Percentiles rank a stretch among this genome's conserved stretches.
phyloP scores from a whole-genome alignment of 768 basidiomycete species.

The Leccinum subgranulosum region DNA sequence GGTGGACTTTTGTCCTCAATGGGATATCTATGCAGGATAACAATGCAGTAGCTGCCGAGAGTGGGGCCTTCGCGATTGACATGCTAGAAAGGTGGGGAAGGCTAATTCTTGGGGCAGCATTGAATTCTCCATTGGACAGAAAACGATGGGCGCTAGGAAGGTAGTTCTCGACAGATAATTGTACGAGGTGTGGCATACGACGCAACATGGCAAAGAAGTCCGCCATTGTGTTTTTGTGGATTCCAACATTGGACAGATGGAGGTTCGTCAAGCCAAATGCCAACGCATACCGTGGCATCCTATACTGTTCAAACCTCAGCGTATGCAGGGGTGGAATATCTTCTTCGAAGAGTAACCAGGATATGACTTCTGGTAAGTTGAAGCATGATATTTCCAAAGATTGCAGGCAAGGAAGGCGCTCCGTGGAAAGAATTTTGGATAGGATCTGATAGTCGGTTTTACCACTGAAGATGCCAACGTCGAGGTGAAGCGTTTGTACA shows the following conservation, averaged over 20 bases:
- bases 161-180: not conserved
- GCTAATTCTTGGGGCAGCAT: not conserved
- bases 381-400: not conserved
- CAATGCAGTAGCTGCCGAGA: not conserved
- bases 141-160: not conserved
- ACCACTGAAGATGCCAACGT: not conserved
- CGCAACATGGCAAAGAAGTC: not conserved
- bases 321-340: not conserved
- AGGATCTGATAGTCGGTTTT: not conserved
- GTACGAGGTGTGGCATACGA: not conserved
- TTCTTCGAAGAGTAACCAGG: not conserved
- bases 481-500: not conserved
- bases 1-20: not conserved
- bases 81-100: not conserved
- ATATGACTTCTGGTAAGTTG: accelerated
- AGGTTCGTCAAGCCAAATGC: not conserved
- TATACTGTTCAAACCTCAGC: not conserved
- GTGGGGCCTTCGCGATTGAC: not conserved
- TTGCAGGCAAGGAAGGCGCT: not conserved
- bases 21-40: not conserved
- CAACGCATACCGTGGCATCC: not conserved
- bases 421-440: not conserved
- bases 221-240: not conserved
- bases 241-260: not conserved
- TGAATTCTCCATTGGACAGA: not conserved